These are phyloP conservation scores for Aspergillus incahuasiensis DNA, from an alignment of 495 filamentous ascomycete species.

Conservation along the genomic window DNA sequence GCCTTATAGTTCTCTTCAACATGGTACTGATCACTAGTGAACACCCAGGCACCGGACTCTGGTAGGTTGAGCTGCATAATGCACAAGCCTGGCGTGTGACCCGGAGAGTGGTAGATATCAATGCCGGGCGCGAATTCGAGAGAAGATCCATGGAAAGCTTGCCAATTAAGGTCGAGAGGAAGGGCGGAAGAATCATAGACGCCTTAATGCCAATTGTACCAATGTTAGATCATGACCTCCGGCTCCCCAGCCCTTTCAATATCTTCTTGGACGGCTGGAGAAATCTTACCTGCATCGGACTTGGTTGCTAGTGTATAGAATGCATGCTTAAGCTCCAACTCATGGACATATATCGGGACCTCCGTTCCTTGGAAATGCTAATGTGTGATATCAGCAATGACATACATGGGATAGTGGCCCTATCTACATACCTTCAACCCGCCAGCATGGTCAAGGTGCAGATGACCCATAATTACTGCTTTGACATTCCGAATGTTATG, in stretches of 20 bases:
- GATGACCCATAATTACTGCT: slow-evolving; percentile 49
- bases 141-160: slow-evolving; percentile 26
- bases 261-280: too few species aligned
- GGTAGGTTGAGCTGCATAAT: slow-evolving; percentile 38
- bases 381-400: too few species aligned
- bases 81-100: slow-evolving; percentile 36
- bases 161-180: slow-evolving; percentile 27
- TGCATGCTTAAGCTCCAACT: slow-evolving; percentile 46
- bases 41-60: slow-evolving; percentile 39
- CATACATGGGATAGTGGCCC: too few species aligned
- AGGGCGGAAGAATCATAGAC: too few species aligned
- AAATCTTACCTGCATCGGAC: slow-evolving; percentile 29
- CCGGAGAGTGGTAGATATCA: slow-evolving; percentile 34
- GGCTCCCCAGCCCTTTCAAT: too few species aligned
- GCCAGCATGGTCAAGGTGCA: slow-evolving; percentile 53
- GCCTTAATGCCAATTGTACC: too few species aligned
- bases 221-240: too few species aligned
- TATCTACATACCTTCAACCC: too few species aligned
- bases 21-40: slow-evolving; percentile 42
- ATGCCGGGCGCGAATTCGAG: slow-evolving; percentile 37
- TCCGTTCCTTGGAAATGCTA: slow-evolving; percentile 46
- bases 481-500: slow-evolving; percentile 49
- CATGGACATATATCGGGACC: slow-evolving; percentile 50
- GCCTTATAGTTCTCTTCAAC: slow-evolving; percentile 35
- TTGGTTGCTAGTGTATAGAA: slow-evolving; percentile 43